A percentile compares a stretch with the other conserved stretches of the same genome.
Conservation (phyloP, 345 rosid genomes). For the Eucalyptus sp. region DNA sequence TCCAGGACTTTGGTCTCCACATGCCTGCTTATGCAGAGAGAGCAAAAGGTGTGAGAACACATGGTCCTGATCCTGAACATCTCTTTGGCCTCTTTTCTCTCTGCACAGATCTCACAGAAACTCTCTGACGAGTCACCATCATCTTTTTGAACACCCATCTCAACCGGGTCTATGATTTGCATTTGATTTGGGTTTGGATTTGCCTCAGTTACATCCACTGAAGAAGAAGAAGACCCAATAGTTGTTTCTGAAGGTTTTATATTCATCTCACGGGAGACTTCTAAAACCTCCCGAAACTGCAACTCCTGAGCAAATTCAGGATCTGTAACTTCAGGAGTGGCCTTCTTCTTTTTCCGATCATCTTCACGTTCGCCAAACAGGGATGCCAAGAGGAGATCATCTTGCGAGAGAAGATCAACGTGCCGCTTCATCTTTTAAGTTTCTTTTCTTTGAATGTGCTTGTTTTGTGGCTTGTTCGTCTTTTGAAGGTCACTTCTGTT, state of each 20-base stretch:
- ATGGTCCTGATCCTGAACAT: slow-evolving; percentile 16
- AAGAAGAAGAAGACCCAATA: not conserved
- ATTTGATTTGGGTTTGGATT: not conserved
- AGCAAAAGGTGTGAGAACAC: slow-evolving; percentile 46
- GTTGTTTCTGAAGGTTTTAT: not conserved
- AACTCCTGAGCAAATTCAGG: not conserved
- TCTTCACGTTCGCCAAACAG: not conserved
- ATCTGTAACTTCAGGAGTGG: not conserved
- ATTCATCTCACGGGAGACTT: not conserved
- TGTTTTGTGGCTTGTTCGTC: not conserved
- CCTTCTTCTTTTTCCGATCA: not conserved
- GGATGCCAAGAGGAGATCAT: not conserved
- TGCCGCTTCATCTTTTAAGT: not conserved
- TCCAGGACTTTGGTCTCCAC: slow-evolving; percentile 23
- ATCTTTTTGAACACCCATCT: not conserved
- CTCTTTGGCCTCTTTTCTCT: slow-evolving; percentile 18
- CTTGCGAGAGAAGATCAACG: not conserved
- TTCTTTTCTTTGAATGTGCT: not conserved
- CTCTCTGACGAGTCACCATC: slow-evolving; percentile 5
- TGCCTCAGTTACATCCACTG: not conserved
- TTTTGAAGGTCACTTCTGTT: not conserved
- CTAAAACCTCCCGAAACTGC: not conserved
- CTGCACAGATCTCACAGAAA: slow-evolving; percentile 48
- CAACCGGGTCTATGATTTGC: not conserved
- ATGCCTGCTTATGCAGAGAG: slow-evolving; percentile 34